Conservation (phyloP, 2,329 filamentous ascomycete genomes). For the Sphaerulina populicola region DNA sequence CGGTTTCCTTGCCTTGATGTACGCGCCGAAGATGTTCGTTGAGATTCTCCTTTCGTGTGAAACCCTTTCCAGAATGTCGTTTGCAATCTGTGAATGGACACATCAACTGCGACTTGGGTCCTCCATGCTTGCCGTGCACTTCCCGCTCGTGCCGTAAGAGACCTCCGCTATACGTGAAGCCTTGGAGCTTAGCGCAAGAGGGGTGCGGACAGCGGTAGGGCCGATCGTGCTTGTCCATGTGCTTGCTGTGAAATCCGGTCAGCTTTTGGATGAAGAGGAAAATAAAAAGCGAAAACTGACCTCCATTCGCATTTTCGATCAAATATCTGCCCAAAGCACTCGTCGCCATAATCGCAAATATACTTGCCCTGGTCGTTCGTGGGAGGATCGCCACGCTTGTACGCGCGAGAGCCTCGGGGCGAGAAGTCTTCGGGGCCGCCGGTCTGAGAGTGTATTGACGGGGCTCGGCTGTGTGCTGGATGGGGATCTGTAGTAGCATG, state of each 20-base stretch:
- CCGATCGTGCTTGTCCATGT: constrained; percentile 96
- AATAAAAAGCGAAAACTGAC: constrained; percentile 47
- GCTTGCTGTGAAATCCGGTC: constrained; percentile 56
- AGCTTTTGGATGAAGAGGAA: constrained; percentile 9
- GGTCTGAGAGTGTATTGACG: constrained; percentile 12
- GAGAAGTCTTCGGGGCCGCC: constrained; percentile 15
- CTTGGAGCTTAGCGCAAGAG: constrained; percentile 84
- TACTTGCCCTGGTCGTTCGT: constrained; percentile 66
- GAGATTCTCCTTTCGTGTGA: constrained; percentile 87
- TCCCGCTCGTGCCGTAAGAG: constrained; percentile 84
- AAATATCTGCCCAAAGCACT: constrained; percentile 65
- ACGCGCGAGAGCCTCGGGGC: constrained; percentile 22
- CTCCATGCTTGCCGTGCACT: constrained; percentile 83
- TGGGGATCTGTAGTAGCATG: constrained; percentile 3
- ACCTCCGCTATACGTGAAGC: constrained; percentile 91
- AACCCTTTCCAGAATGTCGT: constrained; percentile 76
- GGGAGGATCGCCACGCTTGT: constrained; percentile 43
- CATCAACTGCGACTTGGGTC: constrained; percentile 76
- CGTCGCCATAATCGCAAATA: constrained; percentile 57
- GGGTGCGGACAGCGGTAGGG: constrained; percentile 77
- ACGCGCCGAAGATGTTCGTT: constrained; percentile 87
- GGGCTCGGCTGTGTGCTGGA: constrained; percentile 9
- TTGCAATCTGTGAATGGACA: constrained; percentile 85
- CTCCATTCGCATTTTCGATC: constrained; percentile 87
- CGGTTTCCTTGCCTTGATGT: constrained; percentile 42